Evolutionary conservation across 2,329 filamentous ascomycete species (phyloP).

Genomic region (Colletotrichum ledebouriae): DNA sequence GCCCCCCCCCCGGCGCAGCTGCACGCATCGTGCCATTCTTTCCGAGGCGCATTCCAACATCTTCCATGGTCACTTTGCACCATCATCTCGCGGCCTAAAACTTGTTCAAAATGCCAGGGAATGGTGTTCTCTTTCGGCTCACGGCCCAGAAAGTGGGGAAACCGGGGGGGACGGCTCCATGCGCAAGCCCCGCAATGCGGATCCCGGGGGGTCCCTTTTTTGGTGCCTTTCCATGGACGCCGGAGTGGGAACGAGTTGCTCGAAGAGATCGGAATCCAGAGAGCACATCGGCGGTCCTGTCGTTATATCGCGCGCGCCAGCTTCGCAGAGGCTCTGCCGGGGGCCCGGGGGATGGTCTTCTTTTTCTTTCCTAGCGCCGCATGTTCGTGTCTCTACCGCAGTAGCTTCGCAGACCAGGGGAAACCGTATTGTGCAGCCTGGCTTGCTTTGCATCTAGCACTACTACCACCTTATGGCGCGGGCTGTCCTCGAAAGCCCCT

Average conservation of each 20-base stretch:
- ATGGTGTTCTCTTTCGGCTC: slow-evolving; percentile 11
- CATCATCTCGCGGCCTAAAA: not conserved
- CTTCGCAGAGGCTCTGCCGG: slow-evolving; percentile 33
- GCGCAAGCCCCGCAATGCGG: slow-evolving; percentile 20
- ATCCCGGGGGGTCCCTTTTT: slow-evolving; percentile 1
- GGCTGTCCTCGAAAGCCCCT: slow-evolving; percentile 11
- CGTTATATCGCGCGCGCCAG: not conserved
- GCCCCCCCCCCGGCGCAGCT: slow-evolving; percentile 4
- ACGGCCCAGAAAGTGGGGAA: slow-evolving; percentile 20
- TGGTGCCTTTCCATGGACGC: not conserved
- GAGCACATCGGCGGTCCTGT: slow-evolving; percentile 29
- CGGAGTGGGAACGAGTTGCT: slow-evolving; percentile 30
- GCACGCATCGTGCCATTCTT: slow-evolving; percentile 33
- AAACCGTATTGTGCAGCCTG: not conserved
- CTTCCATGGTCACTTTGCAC: slow-evolving; percentile 6
- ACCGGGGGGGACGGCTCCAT: not conserved
- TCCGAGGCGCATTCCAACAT: slow-evolving; percentile 20
- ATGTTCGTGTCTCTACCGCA: not conserved
- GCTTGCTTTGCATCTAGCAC: not conserved
- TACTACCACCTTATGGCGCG: too few species aligned
- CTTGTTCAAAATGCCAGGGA: not conserved
- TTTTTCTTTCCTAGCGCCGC: not conserved
- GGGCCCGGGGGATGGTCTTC: slow-evolving; percentile 11
- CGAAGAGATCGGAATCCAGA: slow-evolving; percentile 35
- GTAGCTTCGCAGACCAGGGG: not conserved